Base-by-base conservation (phyloP, 805 yeast genomes). In the Starmerella sirachaensis region DNA sequence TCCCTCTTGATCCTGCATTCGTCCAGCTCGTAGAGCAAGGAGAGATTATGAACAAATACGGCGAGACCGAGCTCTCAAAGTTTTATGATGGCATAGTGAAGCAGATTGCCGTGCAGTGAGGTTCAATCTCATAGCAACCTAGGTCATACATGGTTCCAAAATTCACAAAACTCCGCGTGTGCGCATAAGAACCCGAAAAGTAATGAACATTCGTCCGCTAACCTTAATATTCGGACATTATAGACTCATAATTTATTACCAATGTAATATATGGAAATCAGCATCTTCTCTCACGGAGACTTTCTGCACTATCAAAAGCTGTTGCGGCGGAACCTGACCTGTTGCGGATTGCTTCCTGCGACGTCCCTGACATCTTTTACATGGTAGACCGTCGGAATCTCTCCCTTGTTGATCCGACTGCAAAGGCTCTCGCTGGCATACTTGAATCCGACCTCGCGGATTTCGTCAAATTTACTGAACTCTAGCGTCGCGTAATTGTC, bases 1-100 rank as follows among this genome's bases (percentile, higher is more conserved):
- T 91, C 4, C 99, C 99, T 0, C 82, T 91, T 19, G 97, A 91
- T 54, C 97, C 98, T 2, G 68, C 67, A 34, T 91, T 93, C 62
- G 88, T 82, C 25, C 84, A 82, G 49, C 58, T 84, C 66, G 73
- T 91, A n/a, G 99, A 91, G 57, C 64, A 61, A 38, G 77, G 75
- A 48, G 57, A 64, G 35, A 64, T 57, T 8, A 41, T 50, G 16
- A 46, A 43, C 19, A 45, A 45, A 23, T 59, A 60, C 41, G 24
- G 26, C 5, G 50, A 51, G 22, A 55, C 61, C 18, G 61, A 61
- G 14, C 51, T 68, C 44, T 60, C 60, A 23, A 62, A 65, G 5
- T 53, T 70, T 9, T 78, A 74, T 47, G 57, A 56, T 13, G 56
- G 52, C 2, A 69, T 78, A n/a, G 62, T 71, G 14, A 50, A 56